Percentiles rank a stretch among this genome's conserved stretches.
phyloP scores from a whole-genome alignment of 495 filamentous ascomycete species.

The Glarea lozoyensis region DNA sequence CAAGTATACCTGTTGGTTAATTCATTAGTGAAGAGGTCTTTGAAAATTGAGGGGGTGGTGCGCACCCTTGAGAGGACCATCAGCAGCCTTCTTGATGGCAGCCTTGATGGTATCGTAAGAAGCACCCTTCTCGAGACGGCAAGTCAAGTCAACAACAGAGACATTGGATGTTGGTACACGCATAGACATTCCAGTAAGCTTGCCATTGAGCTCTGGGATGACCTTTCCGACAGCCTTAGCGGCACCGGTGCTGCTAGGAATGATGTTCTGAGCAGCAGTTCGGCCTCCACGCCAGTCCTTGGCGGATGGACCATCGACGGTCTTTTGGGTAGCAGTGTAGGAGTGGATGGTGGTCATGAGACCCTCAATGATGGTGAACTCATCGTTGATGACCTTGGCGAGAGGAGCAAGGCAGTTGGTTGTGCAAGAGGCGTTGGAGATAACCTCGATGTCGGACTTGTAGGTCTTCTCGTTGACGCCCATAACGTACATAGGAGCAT shows the following conservation, averaged over 20 bases:
- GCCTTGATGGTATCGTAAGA: slow-evolving; percentile 92
- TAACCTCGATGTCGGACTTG: slow-evolving; percentile 77
- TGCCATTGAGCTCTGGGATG: slow-evolving; percentile 93
- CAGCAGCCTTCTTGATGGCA: slow-evolving; percentile 78
- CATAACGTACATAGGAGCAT: slow-evolving; percentile 99
- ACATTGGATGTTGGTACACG: slow-evolving; percentile 98
- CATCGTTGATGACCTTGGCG: slow-evolving; percentile 98
- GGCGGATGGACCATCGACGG: slow-evolving; percentile 89
- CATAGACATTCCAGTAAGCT: slow-evolving; percentile 99
- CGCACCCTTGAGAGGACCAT: slow-evolving; percentile 79
- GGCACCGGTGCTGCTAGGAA: slow-evolving; percentile 97
- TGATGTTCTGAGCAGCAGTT: slow-evolving; percentile 98
- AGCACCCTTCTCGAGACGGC: slow-evolving; percentile 83
- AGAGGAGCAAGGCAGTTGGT: slow-evolving; percentile 99
- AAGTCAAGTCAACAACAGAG: slow-evolving; percentile 95
- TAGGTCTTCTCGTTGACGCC: slow-evolving; percentile 95
- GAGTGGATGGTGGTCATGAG: slow-evolving; percentile 99
- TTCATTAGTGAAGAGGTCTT: slow-evolving; percentile 26
- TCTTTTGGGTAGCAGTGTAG: slow-evolving; percentile 99
- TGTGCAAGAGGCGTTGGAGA: slow-evolving; percentile 99
- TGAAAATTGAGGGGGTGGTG: slow-evolving; percentile 8
- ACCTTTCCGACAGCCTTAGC: slow-evolving; percentile 99
- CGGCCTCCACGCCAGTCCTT: slow-evolving; percentile 99
- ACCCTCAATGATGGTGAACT: slow-evolving; percentile 94
- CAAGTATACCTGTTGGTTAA: slow-evolving; percentile 62